phyloP scores from a whole-genome alignment of 768 basidiomycete genomes.

The Mycena vitilis region DNA sequence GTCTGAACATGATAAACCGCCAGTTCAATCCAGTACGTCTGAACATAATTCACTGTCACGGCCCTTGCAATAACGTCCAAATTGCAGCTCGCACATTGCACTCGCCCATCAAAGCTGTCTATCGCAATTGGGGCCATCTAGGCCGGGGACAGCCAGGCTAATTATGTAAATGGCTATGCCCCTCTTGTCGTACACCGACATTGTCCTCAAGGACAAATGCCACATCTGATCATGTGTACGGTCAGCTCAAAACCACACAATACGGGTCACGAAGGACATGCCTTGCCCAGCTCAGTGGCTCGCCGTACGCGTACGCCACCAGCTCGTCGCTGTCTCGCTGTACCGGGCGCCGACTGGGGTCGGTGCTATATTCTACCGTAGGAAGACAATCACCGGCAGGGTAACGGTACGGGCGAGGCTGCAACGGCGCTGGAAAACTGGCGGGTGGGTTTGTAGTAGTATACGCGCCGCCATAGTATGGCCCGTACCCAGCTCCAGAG shows the following conservation, averaged over 20 bases:
- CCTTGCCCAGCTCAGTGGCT: background rate
- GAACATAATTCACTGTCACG: too few relatives aligned
- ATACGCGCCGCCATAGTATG: background rate
- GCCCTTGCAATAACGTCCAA: too few relatives aligned
- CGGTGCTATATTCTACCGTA: background rate
- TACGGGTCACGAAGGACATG: background rate
- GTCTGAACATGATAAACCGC: too few relatives aligned
- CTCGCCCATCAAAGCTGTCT: too few relatives aligned
- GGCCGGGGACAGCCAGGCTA: too few relatives aligned
- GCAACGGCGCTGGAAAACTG: background rate
- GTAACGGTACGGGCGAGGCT: background rate
- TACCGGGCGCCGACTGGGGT: background rate
- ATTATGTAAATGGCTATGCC: too few relatives aligned
- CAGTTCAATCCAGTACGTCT: too few relatives aligned
- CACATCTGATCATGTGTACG: background rate
- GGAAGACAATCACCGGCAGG: background rate
- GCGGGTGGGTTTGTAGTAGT: background rate
- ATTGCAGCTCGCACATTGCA: too few relatives aligned
- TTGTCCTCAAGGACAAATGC: background rate
- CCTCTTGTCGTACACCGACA: background rate
- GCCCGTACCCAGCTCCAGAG: background rate
- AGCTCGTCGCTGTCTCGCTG: background rate
- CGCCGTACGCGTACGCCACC: background rate
- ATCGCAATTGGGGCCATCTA: too few relatives aligned
- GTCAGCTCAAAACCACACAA: background rate